These are phyloP conservation scores for Beauveria caledonica DNA, from an alignment of 2,329 filamentous ascomycete species.

Conservation along the genomic window DNA sequence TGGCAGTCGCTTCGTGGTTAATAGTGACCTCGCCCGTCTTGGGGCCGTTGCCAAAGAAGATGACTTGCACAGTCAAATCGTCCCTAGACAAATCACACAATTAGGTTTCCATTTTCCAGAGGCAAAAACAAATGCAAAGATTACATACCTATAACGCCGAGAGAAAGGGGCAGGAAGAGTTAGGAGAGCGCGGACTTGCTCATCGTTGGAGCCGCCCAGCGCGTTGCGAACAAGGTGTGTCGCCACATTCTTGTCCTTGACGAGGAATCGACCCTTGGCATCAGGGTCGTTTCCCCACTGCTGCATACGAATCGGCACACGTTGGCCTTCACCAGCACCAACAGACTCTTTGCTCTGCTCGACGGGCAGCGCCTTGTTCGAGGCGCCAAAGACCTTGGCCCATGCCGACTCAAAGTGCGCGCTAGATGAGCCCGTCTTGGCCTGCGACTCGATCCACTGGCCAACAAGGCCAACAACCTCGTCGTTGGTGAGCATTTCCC, in stretches of 20 bases:
- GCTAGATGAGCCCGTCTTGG: slow-evolving; percentile 31
- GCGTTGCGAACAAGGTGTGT: slow-evolving; percentile 95
- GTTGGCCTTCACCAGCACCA: slow-evolving; percentile 57
- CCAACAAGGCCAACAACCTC: slow-evolving; percentile 95
- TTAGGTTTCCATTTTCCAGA: not conserved
- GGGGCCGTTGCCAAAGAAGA: slow-evolving; percentile 86
- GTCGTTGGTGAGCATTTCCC: slow-evolving; percentile 99
- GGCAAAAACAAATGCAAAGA: too few species aligned
- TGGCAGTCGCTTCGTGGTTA: slow-evolving; percentile 78
- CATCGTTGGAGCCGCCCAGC: slow-evolving; percentile 83
- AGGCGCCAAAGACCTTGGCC: slow-evolving; percentile 53
- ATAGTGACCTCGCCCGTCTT: slow-evolving; percentile 71
- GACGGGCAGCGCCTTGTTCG: slow-evolving; percentile 58
- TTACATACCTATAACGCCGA: slow-evolving; percentile 68
- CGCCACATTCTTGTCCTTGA: slow-evolving; percentile 91
- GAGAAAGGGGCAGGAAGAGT: slow-evolving; percentile 89
- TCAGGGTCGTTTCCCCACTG: slow-evolving; percentile 81
- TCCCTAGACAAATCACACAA: slow-evolving; percentile 48
- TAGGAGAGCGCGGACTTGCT: slow-evolving; percentile 86
- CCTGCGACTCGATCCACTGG: slow-evolving; percentile 86
- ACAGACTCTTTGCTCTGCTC: slow-evolving; percentile 46
- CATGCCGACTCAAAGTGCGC: slow-evolving; percentile 65
- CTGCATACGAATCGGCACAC: slow-evolving; percentile 76
- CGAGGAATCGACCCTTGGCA: slow-evolving; percentile 74
- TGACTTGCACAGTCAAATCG: slow-evolving; percentile 93